A percentile compares a stretch with the other conserved stretches of the same genome.
These are phyloP conservation scores for Kluyveromyces siamensis DNA, from an alignment of 805 yeast genomes.

Conservation along the genomic window DNA sequence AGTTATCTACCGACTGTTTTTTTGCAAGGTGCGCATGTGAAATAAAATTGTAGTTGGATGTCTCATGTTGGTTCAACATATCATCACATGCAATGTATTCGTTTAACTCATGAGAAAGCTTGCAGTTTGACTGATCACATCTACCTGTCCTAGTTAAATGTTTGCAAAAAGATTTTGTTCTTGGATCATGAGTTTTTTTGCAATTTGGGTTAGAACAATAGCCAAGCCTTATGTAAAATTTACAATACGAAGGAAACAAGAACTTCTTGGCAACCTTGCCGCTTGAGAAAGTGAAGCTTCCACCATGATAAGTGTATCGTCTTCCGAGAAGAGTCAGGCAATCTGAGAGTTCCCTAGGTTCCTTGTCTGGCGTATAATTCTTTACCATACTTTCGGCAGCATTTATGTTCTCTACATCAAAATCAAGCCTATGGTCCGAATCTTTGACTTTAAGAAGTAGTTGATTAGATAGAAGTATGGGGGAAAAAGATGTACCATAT, in stretches of 20 bases:
- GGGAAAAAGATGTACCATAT: neutral
- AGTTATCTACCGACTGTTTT: neutral
- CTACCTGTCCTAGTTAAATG: neutral
- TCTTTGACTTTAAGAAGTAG: neutral
- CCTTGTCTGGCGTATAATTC: neutral
- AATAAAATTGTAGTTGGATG: neutral
- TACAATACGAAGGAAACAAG: slow-evolving; percentile 5
- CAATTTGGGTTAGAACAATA: slow-evolving; percentile 6
- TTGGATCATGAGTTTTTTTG: slow-evolving; percentile 6
- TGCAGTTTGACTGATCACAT: slow-evolving; percentile 4
- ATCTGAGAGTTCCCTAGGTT: neutral
- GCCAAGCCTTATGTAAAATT: slow-evolving; percentile 5
- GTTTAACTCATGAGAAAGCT: slow-evolving; percentile 3
- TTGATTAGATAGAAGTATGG: neutral
- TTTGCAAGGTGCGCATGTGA: neutral
- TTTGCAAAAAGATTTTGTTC: slow-evolving; percentile 4
- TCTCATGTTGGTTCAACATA: neutral
- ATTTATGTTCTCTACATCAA: neutral
- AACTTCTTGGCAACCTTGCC: neutral
- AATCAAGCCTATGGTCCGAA: neutral
- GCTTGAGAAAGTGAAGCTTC: neutral
- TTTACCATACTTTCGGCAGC: neutral
- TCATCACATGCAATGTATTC: slow-evolving; percentile 5
- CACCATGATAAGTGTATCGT: neutral
- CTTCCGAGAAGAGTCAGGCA: neutral